These are phyloP conservation scores for Crithidia acanthocephali DNA, from an alignment of 208 protist species.

Conservation along the genomic window DNA sequence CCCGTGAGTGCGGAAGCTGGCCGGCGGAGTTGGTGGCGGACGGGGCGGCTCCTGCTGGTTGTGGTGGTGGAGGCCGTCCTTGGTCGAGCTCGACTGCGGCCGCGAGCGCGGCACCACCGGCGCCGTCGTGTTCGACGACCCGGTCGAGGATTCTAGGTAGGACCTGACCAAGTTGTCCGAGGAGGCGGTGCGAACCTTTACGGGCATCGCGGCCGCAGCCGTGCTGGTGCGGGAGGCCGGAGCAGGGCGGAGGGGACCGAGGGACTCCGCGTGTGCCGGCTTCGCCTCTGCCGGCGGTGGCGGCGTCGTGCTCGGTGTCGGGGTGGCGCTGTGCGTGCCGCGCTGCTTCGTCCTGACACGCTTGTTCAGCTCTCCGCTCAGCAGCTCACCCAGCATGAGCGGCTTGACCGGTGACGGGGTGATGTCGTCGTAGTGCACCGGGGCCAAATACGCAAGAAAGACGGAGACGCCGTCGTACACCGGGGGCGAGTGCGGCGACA, in stretches of 20 bases:
- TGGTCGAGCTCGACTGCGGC: slow-evolving; percentile 10
- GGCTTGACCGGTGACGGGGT: slow-evolving; percentile 35
- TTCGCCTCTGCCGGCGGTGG: not conserved
- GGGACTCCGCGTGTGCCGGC: not conserved
- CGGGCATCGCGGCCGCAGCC: not conserved
- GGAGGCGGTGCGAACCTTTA: slow-evolving; percentile 1
- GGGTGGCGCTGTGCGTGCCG: not conserved
- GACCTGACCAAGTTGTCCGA: slow-evolving; percentile 11
- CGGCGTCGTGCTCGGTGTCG: not conserved
- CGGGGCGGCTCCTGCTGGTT: slow-evolving; percentile 4
- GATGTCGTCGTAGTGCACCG: slow-evolving; percentile 89
- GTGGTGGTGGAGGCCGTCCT: slow-evolving; percentile 1
- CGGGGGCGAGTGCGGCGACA: not conserved
- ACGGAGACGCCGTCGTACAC: slow-evolving; percentile 43
- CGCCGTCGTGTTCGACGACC: not conserved
- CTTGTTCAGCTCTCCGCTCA: slow-evolving; percentile 51
- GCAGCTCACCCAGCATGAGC: slow-evolving; percentile 45
- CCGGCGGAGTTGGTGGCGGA: slow-evolving; percentile 2
- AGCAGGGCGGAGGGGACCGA: not conserved
- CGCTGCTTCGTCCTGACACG: slow-evolving; percentile 28
- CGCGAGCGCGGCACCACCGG: slow-evolving; percentile 20
- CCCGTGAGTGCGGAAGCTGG: slow-evolving; percentile 3
- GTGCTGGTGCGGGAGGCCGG: not conserved
- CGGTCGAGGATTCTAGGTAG: slow-evolving; percentile 4
- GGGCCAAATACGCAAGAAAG: slow-evolving; percentile 76